Evolutionary conservation across 1,284 basidiomycete genomes (phyloP), one percentile per base, ranked within the genome.

Genomic region (Cutaneotrichosporon dermatis): DNA sequence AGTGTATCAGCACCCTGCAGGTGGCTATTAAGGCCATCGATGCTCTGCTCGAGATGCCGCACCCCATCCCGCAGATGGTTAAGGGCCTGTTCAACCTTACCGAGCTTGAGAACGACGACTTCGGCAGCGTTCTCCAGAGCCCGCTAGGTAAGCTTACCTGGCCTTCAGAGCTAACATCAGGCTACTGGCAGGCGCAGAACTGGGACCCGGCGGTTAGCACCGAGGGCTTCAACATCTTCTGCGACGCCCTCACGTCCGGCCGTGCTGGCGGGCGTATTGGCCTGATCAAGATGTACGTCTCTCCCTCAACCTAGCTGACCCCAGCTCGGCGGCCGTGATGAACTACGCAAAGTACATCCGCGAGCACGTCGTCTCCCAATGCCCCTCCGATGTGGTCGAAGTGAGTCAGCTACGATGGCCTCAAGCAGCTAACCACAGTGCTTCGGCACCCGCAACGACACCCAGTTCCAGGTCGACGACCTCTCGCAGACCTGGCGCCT

Each of bases 261-360:
- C 67, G 65, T 7, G 69, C 71, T 2, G 67, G 66, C 0, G 66
- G 65, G 53, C 58, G 60, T 25, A 64, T 72, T 39, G 75, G 71
- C 11, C 46, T 69, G 7, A 58, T 73, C 52, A 66, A 61, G 42
- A 66, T 74, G 72, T 73, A 48, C 79, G 45, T 69, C 86, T 11
- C 11, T 11, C 25, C 43, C 44, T 16, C 4, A 4, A 34, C 15
- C 15, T 37, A 6, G 84, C 60, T 62, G 56, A 64, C 58, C 9
- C 0, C 41, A 76, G 76, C 50, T 73, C 77, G 1, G 71, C 72
- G 13, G 78, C 85, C 2, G 77, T 92, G 9, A 65, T 87, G 48
- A 90, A 90, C 70, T 92, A 92, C 66, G 91, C 86, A 0, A 79
- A 80, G 34, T 93, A 86, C 76, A 85, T 93, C 66, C 86, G 83